Base-by-base conservation (phyloP, 2,329 filamentous ascomycete species). In the Talaromyces sp. region DNA sequence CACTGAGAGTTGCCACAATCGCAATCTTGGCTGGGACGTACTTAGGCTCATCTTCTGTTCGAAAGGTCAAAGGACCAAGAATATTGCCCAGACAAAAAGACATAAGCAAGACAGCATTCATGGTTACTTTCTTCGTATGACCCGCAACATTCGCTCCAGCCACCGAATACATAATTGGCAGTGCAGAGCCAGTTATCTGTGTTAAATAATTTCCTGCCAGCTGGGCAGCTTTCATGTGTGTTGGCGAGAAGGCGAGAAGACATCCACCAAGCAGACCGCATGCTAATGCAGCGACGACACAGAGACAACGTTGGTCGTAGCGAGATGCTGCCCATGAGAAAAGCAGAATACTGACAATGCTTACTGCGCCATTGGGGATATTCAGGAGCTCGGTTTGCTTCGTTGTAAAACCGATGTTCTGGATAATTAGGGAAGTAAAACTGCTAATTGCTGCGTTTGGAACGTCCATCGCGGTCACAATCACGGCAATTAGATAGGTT, bases 101-200 rank as follows among this genome's bases (percentile, higher is more conserved):
- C 48, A 78, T 70, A 9, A 79, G 66, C 8, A 76, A 63, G n/a
- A 80, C 59, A 0, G 77, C 77, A 36, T 77, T 79, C 43, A 76
- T 72, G 1, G 76, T 77, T 20, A 78, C 75, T 54, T 80, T 80
- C 66, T 81, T 81, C 2, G 77, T 78, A 50, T 81, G 76, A 0
- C 78, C 77, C 5, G 75, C 75, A 2, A 76, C 68, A 51, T 81
- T 81, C 14, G 67, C 72, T 0, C 75, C 71, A 14, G 77, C 73
- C 53, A 73, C 68, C 1, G 71, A 70, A 29, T 74, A 72, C 41
- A 76, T 56, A 13, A 77, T 51, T 36, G 74, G 75, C 16, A 77
- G 62, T 2, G 70, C 60, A 1, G 71, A 68, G 6, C 74, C 71
- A 27, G 73, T 70, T 2, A 68, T 66, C 52, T 75, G 72, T 20